A percentile compares a stretch with the other conserved stretches of the same genome.
Conservation (phyloP, 495 filamentous ascomycete genomes). For the Cercophora newfieldiana region DNA sequence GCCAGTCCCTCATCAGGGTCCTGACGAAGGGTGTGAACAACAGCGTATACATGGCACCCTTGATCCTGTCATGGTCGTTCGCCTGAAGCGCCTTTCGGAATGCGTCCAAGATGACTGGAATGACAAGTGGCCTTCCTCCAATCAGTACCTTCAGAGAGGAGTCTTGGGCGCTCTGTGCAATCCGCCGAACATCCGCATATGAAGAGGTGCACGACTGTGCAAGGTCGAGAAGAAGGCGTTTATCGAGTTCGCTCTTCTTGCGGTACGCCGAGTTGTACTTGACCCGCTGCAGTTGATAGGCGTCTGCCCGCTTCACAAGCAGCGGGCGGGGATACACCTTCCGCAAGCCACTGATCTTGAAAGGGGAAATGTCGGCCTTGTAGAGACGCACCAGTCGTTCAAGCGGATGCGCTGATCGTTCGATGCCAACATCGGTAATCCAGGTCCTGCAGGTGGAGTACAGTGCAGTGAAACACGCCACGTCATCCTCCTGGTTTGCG, state of each 20-base stretch:
- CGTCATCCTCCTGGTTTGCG: constrained; percentile 88
- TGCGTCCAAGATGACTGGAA: constrained; percentile 77
- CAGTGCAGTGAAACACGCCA: constrained; percentile 87
- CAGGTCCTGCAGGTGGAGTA: constrained; percentile 93
- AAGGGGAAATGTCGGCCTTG: constrained; percentile 80
- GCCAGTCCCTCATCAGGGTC: constrained; percentile 86
- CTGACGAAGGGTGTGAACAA: constrained; percentile 87
- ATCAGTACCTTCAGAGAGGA: constrained; percentile 91
- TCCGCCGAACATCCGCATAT: constrained; percentile 92
- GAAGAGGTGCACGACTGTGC: constrained; percentile 89
- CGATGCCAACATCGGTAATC: constrained; percentile 97
- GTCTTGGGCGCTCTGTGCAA: constrained; percentile 88
- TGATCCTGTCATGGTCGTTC: constrained; percentile 84
- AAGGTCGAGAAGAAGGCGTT: constrained; percentile 78
- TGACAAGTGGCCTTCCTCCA: constrained; percentile 81
- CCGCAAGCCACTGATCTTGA: constrained; percentile 88
- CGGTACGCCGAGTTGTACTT: constrained; percentile 89
- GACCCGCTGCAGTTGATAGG: constrained; percentile 90
- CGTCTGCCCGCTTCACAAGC: constrained; percentile 83
- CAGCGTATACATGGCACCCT: constrained; percentile 87
- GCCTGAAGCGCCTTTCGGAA: constrained; percentile 80
- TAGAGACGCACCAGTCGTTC: constrained; percentile 83
- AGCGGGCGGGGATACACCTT: constrained; percentile 92
- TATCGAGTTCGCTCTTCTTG: constrained; percentile 80
- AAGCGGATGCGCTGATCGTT: constrained; percentile 88